Conservation (phyloP, 306 rosid genomes). For the Lathyrus sativus region DNA sequence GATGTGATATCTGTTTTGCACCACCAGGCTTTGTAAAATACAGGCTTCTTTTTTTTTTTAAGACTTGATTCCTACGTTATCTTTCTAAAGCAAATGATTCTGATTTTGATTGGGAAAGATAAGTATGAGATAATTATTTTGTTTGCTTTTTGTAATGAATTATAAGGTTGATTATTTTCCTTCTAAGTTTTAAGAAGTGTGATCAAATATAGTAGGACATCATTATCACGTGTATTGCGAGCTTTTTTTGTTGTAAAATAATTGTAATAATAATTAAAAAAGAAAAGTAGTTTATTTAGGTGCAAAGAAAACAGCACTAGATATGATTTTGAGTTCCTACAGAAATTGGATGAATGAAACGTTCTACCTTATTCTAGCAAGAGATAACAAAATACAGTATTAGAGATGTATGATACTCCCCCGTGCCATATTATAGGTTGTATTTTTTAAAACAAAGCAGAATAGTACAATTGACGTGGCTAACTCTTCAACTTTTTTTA, state of each 20-base stretch:
- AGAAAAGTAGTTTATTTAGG: conserved; percentile 11
- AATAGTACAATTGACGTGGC: too few relatives aligned
- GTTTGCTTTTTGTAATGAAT: conserved; percentile 35
- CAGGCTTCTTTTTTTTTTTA: conserved; percentile 16
- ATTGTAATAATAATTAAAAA: not conserved
- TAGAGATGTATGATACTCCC: too few relatives aligned
- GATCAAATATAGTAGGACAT: conserved; percentile 40
- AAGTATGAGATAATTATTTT: conserved; percentile 38
- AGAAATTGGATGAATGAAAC: conserved; percentile 30
- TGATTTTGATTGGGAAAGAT: conserved; percentile 38
- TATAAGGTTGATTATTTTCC: conserved; percentile 33
- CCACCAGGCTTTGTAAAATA: conserved; percentile 35
- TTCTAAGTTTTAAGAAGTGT: conserved; percentile 39
- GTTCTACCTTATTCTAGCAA: conserved; percentile 34
- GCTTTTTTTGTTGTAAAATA: not conserved
- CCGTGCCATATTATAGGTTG: too few relatives aligned
- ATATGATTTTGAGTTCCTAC: conserved; percentile 22
- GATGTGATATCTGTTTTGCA: conserved; percentile 42
- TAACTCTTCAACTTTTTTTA: too few relatives aligned
- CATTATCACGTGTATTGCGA: conserved; percentile 47
- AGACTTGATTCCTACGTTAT: conserved; percentile 76
- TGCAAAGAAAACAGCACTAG: conserved; percentile 16
- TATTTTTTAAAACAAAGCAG: too few relatives aligned
- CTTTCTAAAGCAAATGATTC: conserved; percentile 34
- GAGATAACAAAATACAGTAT: not conserved